phyloP scores from a whole-genome alignment of 129 eudicot species.

The Daucus carota region DH1_v3.0 NC_030387.2:31709001-31709500 shows the following conservation, averaged over 20 bases:
- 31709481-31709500: not conserved
- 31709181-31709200: too few species aligned
- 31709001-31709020: conserved; percentile 43
- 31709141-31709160: conserved; percentile 42
- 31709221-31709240: too few species aligned
- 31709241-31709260: too few species aligned
- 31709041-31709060: conserved; percentile 31
- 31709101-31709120: conserved; percentile 57
- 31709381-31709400: conserved; percentile 66
- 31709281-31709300: conserved; percentile 39
- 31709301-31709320: conserved; percentile 35
- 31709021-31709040: conserved; percentile 58
- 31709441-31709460: conserved; percentile 17
- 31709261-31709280: conserved; percentile 55
- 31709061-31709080: conserved; percentile 42
- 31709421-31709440: conserved; percentile 44
- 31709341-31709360: conserved; percentile 52
- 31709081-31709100: conserved; percentile 41
- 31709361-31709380: conserved; percentile 53
- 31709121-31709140: conserved; percentile 63
- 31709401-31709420: conserved; percentile 50
- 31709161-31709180: conserved; percentile 75
- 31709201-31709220: too few species aligned
- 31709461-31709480: not conserved
- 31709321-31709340: conserved; percentile 53